phyloP scores from a whole-genome alignment of 1,284 basidiomycete species.

The Mycosarcoma mackinlayi region DNA sequence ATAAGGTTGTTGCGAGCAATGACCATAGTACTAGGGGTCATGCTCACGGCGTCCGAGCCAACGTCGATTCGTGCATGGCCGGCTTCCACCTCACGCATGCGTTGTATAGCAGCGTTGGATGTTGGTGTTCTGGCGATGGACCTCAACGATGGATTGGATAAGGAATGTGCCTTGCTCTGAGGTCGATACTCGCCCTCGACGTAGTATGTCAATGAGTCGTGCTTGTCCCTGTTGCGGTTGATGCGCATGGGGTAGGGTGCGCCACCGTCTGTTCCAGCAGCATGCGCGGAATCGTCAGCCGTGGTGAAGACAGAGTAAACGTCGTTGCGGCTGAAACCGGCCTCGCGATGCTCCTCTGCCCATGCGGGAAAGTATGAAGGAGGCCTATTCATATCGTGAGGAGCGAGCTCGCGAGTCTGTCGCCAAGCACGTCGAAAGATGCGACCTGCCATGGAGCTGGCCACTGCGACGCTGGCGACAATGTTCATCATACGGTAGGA shows the following conservation, averaged over 20 bases:
- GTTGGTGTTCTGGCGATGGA: constrained; percentile 16
- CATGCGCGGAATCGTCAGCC: constrained; percentile 1
- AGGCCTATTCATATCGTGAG: constrained; percentile 47
- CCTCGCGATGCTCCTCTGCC: constrained; percentile 44
- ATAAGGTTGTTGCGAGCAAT: constrained; percentile 22
- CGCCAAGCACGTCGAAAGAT: constrained; percentile 59
- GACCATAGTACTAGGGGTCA: constrained; percentile 22
- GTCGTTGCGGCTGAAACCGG: constrained; percentile 6
- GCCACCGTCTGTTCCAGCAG: background rate
- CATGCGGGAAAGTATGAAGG: constrained; percentile 56
- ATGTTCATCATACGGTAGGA: constrained; percentile 55
- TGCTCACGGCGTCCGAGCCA: constrained; percentile 1
- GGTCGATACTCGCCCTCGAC: constrained; percentile 45
- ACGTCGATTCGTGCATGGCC: constrained; percentile 3
- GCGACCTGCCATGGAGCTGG: constrained; percentile 55
- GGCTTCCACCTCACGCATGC: constrained; percentile 36
- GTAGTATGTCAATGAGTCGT: constrained; percentile 37
- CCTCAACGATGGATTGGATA: constrained; percentile 21
- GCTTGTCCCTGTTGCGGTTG: constrained; percentile 12
- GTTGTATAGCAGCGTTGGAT: constrained; percentile 14
- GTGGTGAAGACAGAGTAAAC: constrained; percentile 6
- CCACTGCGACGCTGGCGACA: constrained; percentile 53
- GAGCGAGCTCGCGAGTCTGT: constrained; percentile 50
- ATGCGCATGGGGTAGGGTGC: background rate
- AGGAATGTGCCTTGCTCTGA: constrained; percentile 22